Conservation (phyloP, 192 early-diverging fungal genomes). For the Entophlyctis luteolus region DNA sequence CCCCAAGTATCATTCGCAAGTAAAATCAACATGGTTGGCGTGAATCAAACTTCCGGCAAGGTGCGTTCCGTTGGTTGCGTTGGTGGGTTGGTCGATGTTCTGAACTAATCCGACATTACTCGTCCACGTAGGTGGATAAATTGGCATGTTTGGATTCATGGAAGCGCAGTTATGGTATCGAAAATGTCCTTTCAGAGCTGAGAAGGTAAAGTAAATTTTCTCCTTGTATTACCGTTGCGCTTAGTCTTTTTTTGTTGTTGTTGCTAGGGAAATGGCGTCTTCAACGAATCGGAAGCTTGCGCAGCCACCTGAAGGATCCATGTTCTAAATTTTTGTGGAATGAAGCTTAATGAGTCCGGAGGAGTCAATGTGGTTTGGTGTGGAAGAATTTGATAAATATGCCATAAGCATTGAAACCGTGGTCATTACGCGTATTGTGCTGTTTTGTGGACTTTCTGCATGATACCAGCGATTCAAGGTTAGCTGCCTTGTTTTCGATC, state of each 20-base stretch:
- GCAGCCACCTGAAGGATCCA: constrained; percentile 80
- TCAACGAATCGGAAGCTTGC: constrained; percentile 77
- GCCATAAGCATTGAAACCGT: no score
- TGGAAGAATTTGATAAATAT: no score
- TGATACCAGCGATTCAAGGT: no score
- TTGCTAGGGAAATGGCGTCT: constrained; percentile 77
- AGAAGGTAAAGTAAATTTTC: constrained; percentile 57
- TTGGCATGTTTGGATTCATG: constrained; percentile 78
- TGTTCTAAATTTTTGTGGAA: no score
- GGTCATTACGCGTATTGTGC: no score
- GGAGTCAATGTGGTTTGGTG: no score
- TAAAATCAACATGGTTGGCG: constrained; percentile 80
- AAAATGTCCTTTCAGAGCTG: constrained; percentile 77
- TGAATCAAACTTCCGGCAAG: constrained; percentile 75
- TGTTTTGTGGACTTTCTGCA: no score
- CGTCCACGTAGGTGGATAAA: constrained; percentile 59
- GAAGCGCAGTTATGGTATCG: constrained; percentile 74
- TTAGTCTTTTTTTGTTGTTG: not conserved
- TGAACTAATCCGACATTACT: not conserved
- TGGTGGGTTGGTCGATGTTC: no score
- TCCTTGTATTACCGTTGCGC: not conserved
- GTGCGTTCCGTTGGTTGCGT: constrained; percentile 44
- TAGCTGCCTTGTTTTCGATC: no score
- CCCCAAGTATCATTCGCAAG: constrained; percentile 79
- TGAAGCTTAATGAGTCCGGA: no score